Conservation (phyloP, 2,329 filamentous ascomycete genomes). For the Trichoderma brevicompactum region DNA sequence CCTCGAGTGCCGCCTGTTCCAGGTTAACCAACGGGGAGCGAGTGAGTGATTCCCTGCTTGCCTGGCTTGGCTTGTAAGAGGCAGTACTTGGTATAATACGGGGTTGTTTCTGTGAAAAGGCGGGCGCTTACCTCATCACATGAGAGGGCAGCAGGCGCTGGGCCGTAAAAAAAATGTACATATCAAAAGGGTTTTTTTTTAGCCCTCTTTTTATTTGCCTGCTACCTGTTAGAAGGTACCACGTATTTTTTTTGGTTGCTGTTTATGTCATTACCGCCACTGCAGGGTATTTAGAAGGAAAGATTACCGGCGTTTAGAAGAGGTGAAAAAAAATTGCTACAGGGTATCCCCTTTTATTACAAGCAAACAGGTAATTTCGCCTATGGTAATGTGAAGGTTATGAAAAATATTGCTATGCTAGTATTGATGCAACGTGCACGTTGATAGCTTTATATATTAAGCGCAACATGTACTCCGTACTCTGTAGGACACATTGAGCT, state of each 20-base stretch:
- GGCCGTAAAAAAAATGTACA: slow-evolving; percentile 22
- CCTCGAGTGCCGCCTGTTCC: background rate
- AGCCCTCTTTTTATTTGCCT: slow-evolving; percentile 6
- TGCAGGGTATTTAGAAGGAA: background rate
- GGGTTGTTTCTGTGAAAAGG: slow-evolving; percentile 18
- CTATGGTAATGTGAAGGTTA: background rate
- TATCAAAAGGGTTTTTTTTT: slow-evolving; percentile 2
- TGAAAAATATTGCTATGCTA: too few species aligned
- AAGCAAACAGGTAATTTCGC: background rate
- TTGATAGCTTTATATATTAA: background rate
- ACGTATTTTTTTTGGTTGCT: background rate
- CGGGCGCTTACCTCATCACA: slow-evolving; percentile 38
- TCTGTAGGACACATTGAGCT: too few species aligned
- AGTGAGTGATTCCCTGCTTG: background rate
- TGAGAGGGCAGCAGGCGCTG: slow-evolving; percentile 31
- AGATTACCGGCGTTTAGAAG: slow-evolving; percentile 9
- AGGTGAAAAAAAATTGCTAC: background rate
- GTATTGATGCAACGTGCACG: background rate
- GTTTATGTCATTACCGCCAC: background rate
- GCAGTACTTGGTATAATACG: slow-evolving; percentile 27
- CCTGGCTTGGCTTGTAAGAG: slow-evolving; percentile 16
- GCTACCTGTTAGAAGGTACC: background rate
- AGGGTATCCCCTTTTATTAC: background rate
- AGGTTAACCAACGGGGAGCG: slow-evolving; percentile 13
- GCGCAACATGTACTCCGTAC: background rate